Base-by-base conservation (phyloP, 176 grass and related monocot genomes). In the Avena sativa region DNA sequence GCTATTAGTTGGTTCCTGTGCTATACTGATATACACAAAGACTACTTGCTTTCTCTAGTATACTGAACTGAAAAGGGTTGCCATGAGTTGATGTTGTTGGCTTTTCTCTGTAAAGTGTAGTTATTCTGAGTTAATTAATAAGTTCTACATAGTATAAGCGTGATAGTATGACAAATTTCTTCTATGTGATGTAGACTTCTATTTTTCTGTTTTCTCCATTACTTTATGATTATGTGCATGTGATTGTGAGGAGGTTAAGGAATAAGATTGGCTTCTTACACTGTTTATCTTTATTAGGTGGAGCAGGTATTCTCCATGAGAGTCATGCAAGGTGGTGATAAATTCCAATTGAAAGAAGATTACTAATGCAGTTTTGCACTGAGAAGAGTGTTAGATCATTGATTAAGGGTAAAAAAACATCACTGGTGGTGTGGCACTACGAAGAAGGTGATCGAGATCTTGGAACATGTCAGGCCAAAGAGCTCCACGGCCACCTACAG, bases 401-500 rank as follows among this genome's bases (percentile, higher is more conserved):
- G 15, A 89, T 90, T 38, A 81, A 94, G 34, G 2, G 32, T 34
- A 94, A 94, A 67, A 32, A 34, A 92, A 43, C 84, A 70, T 90
- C 87, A 40, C 76, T 92, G 58, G 32, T 34, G 3, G 92, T 94
- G 62, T 94, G 92, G 92, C 92, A 90, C 82, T 86, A 94, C 47
- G 84, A 88, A 47, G 83, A 91, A 71, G 92, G 87, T 13, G 92
- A 91, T 83, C 89, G 79, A 28, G 87, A 94, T 79, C 89, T 94
- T 82, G 89, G 92, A 47, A 76, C 71, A 44, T 94, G 77, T 20
- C 92, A 92, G 57, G 87, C 92, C 25, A 94, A 94, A 59, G 92
- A 94, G 67, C 88, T 94, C 23, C 78, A 79, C 44, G 84, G 89
- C 56, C 87, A 94, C 75, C 88, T 94, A 4, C 77, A 89, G 81